phyloP scores from a whole-genome alignment of 129 eudicot genomes.

The Artemisia argyi region DNA sequence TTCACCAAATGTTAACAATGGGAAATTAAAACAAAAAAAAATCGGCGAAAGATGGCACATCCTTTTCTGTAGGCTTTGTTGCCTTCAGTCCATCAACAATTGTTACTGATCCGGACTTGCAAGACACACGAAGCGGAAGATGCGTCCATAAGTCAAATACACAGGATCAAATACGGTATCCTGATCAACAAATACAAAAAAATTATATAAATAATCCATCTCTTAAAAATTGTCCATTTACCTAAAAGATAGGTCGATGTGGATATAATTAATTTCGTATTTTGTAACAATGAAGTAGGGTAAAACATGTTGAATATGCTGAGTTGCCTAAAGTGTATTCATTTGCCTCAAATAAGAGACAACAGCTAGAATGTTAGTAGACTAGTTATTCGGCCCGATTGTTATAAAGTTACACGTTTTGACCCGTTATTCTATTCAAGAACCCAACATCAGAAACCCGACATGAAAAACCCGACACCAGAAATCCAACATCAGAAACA shows the following conservation, averaged over 20 bases:
- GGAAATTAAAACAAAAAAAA: neutral
- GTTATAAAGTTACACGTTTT: too few species aligned
- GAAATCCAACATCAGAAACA: too few species aligned
- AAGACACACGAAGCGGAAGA: conserved; percentile 90
- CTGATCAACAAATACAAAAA: conserved; percentile 42
- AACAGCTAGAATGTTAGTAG: too few species aligned
- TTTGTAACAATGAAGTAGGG: neutral
- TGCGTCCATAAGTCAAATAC: conserved; percentile 86
- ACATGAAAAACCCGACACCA: too few species aligned
- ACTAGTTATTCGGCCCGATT: neutral
- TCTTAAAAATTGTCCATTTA: neutral
- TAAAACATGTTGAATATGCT: neutral
- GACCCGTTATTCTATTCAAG: neutral
- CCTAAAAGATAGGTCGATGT: neutral
- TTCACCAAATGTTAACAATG: conserved; percentile 4
- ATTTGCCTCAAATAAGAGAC: neutral
- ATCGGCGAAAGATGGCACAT: conserved; percentile 1
- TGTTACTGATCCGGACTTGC: conserved; percentile 88
- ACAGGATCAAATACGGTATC: conserved; percentile 93
- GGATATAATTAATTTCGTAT: neutral
- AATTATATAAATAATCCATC: conserved; percentile 1
- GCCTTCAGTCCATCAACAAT: conserved; percentile 85
- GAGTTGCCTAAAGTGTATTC: neutral
- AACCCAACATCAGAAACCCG: too few species aligned
- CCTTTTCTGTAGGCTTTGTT: conserved; percentile 70